phyloP scores from a whole-genome alignment of 2,329 filamentous ascomycete genomes.

The Epicoccum nigrum region DNA sequence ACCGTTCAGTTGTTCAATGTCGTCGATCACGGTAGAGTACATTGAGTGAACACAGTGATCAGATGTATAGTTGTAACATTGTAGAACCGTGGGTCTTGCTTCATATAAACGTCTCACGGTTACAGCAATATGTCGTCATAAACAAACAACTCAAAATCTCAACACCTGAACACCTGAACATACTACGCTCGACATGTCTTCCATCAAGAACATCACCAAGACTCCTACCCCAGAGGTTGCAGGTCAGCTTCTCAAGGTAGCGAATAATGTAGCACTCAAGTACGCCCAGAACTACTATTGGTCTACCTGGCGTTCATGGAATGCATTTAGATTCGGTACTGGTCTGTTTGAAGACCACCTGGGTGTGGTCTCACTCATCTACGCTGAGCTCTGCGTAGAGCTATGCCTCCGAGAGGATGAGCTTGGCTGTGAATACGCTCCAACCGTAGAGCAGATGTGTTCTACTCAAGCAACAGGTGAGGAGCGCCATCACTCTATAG shows the following conservation, averaged over 20 bases:
- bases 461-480: slow-evolving; percentile 2
- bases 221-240: background rate
- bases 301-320: slow-evolving; percentile 6
- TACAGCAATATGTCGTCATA: no score
- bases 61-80: no score
- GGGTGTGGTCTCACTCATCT: background rate
- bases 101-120: no score
- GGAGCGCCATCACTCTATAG: slow-evolving; percentile 6
- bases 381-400: background rate
- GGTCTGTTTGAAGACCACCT: no score
- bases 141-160: no score
- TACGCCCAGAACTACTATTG: slow-evolving; percentile 1
- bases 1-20: no score
- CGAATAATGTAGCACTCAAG: background rate
- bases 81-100: no score
- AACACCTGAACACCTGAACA: no score
- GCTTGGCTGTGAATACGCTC: background rate
- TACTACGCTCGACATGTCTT: background rate
- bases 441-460: background rate
- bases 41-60: no score
- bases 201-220: background rate
- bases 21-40: no score
- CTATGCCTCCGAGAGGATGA: background rate
- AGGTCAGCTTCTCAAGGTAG: background rate
- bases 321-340: background rate